Evolutionary conservation across 257 asterid species (phyloP).

Genomic region (Nemophila menziesii): DNA sequence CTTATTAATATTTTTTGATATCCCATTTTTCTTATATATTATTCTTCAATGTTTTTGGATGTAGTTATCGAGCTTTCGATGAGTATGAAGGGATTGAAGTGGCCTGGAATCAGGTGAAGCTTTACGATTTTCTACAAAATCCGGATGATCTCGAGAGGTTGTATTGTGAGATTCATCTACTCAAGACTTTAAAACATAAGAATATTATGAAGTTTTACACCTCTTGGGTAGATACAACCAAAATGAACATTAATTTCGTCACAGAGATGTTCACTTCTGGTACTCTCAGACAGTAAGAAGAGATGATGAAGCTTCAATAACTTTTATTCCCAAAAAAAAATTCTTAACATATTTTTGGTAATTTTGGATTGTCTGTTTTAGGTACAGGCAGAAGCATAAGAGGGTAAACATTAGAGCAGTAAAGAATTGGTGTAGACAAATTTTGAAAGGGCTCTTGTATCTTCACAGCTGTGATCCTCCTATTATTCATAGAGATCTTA

Average conservation of each 20-base stretch:
- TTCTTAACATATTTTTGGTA: conserved; percentile 1
- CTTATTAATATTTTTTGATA: not conserved
- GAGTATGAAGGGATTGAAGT: conserved; percentile 98
- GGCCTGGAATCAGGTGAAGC: conserved; percentile 97
- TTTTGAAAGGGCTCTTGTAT: conserved; percentile 64
- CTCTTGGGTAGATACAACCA: conserved; percentile 85
- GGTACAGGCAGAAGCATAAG: conserved; percentile 75
- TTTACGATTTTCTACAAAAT: conserved; percentile 64
- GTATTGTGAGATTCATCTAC: conserved; percentile 84
- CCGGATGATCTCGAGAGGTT: conserved; percentile 94
- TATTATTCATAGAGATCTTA: conserved; percentile 85
- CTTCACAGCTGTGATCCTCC: conserved; percentile 87
- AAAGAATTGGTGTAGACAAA: conserved; percentile 89
- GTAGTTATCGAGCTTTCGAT: conserved; percentile 89
- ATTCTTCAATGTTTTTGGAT: conserved; percentile 6
- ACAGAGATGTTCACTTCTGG: conserved; percentile 99
- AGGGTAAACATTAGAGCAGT: conserved; percentile 73
- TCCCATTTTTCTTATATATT: conserved; percentile 1
- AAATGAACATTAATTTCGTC: conserved; percentile 91
- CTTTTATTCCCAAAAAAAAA: no score
- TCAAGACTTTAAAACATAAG: conserved; percentile 74
- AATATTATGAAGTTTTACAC: conserved; percentile 89
- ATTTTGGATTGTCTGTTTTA: conserved; percentile 3
- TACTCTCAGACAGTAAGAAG: conserved; percentile 93
- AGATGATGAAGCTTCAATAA: not conserved